Base-by-base conservation (phyloP, 2,329 filamentous ascomycete genomes). In the Fusarium sp. region DNA sequence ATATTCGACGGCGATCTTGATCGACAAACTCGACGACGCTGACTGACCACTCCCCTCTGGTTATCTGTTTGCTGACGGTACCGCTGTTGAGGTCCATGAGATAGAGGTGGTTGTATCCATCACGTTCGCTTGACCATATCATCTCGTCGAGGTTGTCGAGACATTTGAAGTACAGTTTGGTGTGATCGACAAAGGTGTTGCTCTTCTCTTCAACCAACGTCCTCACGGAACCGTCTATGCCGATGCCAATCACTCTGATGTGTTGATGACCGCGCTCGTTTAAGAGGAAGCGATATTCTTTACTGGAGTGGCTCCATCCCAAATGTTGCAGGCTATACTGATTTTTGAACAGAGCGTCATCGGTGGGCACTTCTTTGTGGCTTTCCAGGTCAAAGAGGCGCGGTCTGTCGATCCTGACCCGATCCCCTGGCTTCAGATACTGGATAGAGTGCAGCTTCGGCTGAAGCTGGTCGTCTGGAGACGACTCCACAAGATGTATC, bases 91-190 rank as follows among this genome's bases (percentile, higher is more conserved):
- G 30, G 28, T 73, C 63, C 9, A 73, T 27, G 3, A 78, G 73
- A 31, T 78, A 78, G 1, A 78, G 52, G 16, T 78, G 77, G 7
- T 74, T 75, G 55, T 72, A 72, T 13, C 76, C 75, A 31, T 78
- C 72, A 7, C 77, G 65, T 37, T 78, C 77, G 13, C 75, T 77
- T 0, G 66, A 39, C 76, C 77, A 78, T 3, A 78, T 57, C 30
- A 78, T 60, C 34, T 78, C 75, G 6, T 70, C 27, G 1, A 55
- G 52, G 3, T 60, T 44, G 27, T 55, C 15, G 2, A 70, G 52
- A 1, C 70, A 10, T 34, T 62, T 51, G 7, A 41, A 65, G 56
- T 62, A 63, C 6, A 52, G n/a, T 40, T 73, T 73, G 8, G 71
- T 72, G 37, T 73, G 75, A 41, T 76, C 71, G 37, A 76, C 31